Evolutionary conservation across 176 grass and related monocot species (phyloP).

Genomic region (Calamus simplicifolius): DNA sequence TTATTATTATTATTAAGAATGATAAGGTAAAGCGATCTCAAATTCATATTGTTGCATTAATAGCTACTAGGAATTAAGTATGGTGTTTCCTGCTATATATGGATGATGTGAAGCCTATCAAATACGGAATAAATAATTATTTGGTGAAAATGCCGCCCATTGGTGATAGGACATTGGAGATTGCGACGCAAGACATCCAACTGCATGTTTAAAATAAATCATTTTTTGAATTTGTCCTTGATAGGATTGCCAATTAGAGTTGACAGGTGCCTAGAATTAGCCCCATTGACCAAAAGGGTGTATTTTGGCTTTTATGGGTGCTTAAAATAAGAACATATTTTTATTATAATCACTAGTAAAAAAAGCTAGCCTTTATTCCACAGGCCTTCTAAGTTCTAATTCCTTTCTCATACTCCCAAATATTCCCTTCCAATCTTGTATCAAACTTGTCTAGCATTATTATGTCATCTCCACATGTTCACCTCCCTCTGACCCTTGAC

Average conservation of each 20-base stretch:
- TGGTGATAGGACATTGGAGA: neutral
- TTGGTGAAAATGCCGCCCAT: neutral
- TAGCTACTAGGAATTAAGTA: no score
- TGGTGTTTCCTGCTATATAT: no score
- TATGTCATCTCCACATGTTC: conserved; percentile 58
- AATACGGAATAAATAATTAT: neutral
- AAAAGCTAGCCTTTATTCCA: conserved; percentile 7
- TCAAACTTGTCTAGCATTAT: conserved; percentile 51
- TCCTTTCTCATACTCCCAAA: conserved; percentile 61
- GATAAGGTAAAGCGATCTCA: no score
- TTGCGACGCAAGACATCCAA: neutral
- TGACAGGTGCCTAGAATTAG: conserved; percentile 26
- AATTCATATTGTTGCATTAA: no score
- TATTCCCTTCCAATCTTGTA: conserved; percentile 71
- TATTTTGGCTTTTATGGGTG: conserved; percentile 9
- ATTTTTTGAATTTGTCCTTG: neutral
- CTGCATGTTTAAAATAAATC: neutral
- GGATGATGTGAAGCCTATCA: no score
- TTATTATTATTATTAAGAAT: no score
- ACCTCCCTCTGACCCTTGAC: conserved; percentile 38
- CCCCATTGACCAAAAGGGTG: conserved; percentile 31
- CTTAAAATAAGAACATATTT: no score
- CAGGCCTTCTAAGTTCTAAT: conserved; percentile 37
- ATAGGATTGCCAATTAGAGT: neutral
- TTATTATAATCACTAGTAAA: conserved; percentile 26